A percentile compares a stretch with the other conserved stretches of the same genome.
These are phyloP conservation scores for Aspergillus sp. DNA, from an alignment of 2,329 filamentous ascomycete genomes.

Conservation along the genomic window DNA sequence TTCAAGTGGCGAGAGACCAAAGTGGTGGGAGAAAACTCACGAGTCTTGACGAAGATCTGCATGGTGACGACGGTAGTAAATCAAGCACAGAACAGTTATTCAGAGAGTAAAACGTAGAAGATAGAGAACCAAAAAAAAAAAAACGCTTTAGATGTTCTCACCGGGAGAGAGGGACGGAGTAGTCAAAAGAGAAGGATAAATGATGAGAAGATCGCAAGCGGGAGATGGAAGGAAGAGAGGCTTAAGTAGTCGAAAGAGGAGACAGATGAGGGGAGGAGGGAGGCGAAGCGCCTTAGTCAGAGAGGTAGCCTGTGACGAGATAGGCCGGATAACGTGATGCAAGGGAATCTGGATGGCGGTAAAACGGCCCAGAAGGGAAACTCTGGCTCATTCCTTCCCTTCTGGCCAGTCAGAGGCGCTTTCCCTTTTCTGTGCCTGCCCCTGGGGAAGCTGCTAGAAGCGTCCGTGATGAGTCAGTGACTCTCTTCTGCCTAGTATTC, in stretches of 20 bases:
- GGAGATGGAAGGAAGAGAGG: conserved; percentile 1
- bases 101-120: conserved; percentile 3
- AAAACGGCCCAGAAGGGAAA: neutral
- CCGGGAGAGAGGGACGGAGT: conserved; percentile 2
- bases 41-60: conserved; percentile 98
- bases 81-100: conserved; percentile 3
- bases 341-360: conserved; percentile 4
- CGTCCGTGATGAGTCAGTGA: conserved; percentile 2
- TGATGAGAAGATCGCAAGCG: conserved; percentile 3
- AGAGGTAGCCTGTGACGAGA: conserved; percentile 16
- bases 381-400: neutral
- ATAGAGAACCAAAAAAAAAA: neutral
- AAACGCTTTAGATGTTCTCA: conserved; percentile 12
- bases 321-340: conserved; percentile 25
- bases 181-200: conserved; percentile 7
- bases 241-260: conserved; percentile 11
- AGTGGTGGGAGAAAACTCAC: conserved; percentile 53
- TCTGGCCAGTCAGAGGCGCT: neutral
- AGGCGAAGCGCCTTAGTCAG: conserved; percentile 26
- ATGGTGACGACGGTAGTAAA: conserved; percentile 50
- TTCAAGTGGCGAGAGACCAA: conserved; percentile 14
- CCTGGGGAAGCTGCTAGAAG: conserved; percentile 15
- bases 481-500: too few species aligned
- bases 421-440: neutral
- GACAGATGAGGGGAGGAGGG: conserved; percentile 12